These are phyloP conservation scores for Cyberlindnera veronae DNA, from an alignment of 805 yeast species.

Conservation along the genomic window DNA sequence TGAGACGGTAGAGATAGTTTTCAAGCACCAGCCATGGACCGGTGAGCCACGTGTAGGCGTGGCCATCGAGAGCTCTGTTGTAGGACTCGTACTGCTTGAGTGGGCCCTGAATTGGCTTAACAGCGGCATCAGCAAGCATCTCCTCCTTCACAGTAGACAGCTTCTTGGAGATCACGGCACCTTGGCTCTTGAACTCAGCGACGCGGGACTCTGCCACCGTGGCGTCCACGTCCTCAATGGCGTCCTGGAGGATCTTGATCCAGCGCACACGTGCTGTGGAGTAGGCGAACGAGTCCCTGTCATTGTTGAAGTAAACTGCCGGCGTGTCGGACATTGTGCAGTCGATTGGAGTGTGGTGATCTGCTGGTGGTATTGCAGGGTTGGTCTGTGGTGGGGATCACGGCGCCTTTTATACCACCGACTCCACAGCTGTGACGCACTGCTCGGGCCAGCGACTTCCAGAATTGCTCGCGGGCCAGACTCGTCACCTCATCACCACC, in stretches of 20 bases:
- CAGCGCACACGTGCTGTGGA: slow-evolving; percentile 78
- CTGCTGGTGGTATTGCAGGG: not conserved
- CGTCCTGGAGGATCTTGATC: slow-evolving; percentile 76
- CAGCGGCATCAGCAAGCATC: slow-evolving; percentile 38
- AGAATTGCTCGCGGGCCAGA: not conserved
- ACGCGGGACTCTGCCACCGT: slow-evolving; percentile 30
- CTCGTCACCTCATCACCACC: not conserved
- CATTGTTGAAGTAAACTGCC: slow-evolving; percentile 56
- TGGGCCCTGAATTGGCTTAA: slow-evolving; percentile 43
- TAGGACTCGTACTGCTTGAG: slow-evolving; percentile 49
- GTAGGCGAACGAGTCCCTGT: slow-evolving; percentile 75
- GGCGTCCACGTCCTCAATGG: slow-evolving; percentile 56
- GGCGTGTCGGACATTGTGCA: slow-evolving; percentile 25
- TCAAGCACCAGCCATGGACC: slow-evolving; percentile 93
- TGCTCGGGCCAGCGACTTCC: too few relatives aligned
- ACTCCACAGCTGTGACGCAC: too few relatives aligned
- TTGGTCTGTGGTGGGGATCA: not conserved
- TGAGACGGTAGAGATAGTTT: slow-evolving; percentile 72
- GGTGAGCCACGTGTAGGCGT: slow-evolving; percentile 59
- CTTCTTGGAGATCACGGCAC: slow-evolving; percentile 38
- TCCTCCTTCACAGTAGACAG: slow-evolving; percentile 43
- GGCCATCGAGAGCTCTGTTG: slow-evolving; percentile 47
- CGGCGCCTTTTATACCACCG: too few relatives aligned
- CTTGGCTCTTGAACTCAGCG: slow-evolving; percentile 39
- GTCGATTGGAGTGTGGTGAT: not conserved